Evolutionary conservation across 2,329 filamentous ascomycete genomes (phyloP).

Genomic region (Exophiala sideris): DNA sequence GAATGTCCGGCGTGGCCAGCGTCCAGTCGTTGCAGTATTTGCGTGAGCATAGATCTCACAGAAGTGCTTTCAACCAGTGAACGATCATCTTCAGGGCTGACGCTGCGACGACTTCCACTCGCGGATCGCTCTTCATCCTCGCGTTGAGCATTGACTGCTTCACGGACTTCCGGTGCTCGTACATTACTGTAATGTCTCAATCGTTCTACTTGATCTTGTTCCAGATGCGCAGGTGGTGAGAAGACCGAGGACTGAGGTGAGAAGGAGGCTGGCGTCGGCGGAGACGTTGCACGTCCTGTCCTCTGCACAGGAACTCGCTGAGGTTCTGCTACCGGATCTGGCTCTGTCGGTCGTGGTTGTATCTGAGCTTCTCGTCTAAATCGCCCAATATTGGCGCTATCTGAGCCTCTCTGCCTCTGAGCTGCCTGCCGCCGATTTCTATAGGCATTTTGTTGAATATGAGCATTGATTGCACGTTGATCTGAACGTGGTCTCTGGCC

Average conservation of each 20-base stretch:
- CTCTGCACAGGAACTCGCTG: neutral
- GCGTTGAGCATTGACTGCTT: slow-evolving; percentile 6
- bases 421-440: slow-evolving; percentile 11
- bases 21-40: slow-evolving; percentile 15
- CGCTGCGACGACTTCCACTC: neutral
- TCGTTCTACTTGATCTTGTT: slow-evolving; percentile 5
- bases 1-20: slow-evolving; percentile 6
- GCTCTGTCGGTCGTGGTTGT: slow-evolving; percentile 13
- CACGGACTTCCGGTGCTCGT: slow-evolving; percentile 6
- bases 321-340: neutral
- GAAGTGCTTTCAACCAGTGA: slow-evolving; percentile 1
- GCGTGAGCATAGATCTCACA: slow-evolving; percentile 14
- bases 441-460: slow-evolving; percentile 16
- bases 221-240: neutral
- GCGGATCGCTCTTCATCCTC: neutral
- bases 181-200: slow-evolving; percentile 13
- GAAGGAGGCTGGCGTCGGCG: neutral
- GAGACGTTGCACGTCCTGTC: neutral
- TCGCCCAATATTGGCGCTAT: slow-evolving; percentile 11
- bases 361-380: slow-evolving; percentile 6
- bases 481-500: slow-evolving; percentile 15
- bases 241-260: neutral
- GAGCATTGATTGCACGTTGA: slow-evolving; percentile 16
- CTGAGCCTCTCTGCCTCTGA: slow-evolving; percentile 5
- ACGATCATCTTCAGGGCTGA: neutral